Evolutionary conservation across 257 asterid species (phyloP).

Genomic region (Orobanche coerulescens): DNA sequence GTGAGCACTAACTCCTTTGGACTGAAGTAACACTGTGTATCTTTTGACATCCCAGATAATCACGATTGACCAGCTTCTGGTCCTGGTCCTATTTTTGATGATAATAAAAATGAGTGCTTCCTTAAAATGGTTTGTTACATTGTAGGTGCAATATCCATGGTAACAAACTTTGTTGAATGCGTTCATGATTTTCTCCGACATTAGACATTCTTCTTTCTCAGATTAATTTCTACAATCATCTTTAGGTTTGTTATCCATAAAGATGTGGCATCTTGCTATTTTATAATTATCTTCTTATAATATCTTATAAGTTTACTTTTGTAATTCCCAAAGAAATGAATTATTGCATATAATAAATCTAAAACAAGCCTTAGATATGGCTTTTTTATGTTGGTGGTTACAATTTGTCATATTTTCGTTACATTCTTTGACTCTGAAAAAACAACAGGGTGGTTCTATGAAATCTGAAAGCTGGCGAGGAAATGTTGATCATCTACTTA

Average conservation of each 20-base stretch:
- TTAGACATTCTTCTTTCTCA: constrained; percentile 3
- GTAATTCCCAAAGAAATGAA: neutral
- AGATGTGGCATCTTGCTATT: neutral
- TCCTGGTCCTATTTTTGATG: no score
- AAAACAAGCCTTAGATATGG: neutral
- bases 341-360: neutral
- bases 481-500: constrained; percentile 57
- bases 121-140: neutral
- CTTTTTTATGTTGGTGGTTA: neutral
- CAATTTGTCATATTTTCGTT: neutral
- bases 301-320: neutral
- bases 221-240: neutral
- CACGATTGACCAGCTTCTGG: no score
- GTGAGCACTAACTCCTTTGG: no score
- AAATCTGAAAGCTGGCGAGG: constrained; percentile 69
- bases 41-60: no score
- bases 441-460: constrained; percentile 60
- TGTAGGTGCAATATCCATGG: neutral
- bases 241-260: neutral
- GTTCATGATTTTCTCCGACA: neutral
- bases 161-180: neutral
- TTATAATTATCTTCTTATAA: neutral
- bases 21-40: no score
- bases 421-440: constrained; percentile 14
- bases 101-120: neutral